These are phyloP conservation scores for Bipolaris cookei DNA, from an alignment of 2,329 filamentous ascomycete genomes.

Conservation along the genomic window DNA sequence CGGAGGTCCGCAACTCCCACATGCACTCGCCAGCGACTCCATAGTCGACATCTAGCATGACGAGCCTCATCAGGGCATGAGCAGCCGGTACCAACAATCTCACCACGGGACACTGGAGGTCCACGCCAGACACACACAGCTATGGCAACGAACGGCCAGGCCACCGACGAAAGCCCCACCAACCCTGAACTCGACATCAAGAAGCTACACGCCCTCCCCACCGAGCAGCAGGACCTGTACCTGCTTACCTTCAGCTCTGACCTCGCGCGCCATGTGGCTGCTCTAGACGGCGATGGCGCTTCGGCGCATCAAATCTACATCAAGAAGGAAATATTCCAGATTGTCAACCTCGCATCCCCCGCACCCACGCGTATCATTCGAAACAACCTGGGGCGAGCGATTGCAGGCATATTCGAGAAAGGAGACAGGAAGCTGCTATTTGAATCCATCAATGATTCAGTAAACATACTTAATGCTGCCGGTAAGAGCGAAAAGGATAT, in stretches of 20 bases:
- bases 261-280: conserved; percentile 78
- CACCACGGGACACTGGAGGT: conserved; percentile 10
- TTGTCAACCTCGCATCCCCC: conserved; percentile 81
- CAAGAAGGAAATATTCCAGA: conserved; percentile 92
- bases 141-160: conserved; percentile 40
- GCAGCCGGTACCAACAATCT: conserved; percentile 14
- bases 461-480: conserved; percentile 72
- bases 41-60: conserved; percentile 26
- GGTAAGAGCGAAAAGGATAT: conserved; percentile 78
- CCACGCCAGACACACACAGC: conserved; percentile 15
- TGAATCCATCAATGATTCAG: conserved; percentile 90
- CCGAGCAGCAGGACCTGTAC: conserved; percentile 95
- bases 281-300: conserved; percentile 77
- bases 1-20: conserved; percentile 35
- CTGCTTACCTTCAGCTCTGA: conserved; percentile 86
- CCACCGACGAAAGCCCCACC: conserved; percentile 49
- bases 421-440: conserved; percentile 92
- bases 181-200: conserved; percentile 84
- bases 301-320: conserved; percentile 88
- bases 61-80: conserved; percentile 29
- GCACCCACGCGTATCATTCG: conserved; percentile 86
- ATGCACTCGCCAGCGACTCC: conserved; percentile 24
- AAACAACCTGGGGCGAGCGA: conserved; percentile 84
- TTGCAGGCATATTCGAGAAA: conserved; percentile 79
- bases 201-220: conserved; percentile 86